Base-by-base conservation (phyloP, 2,329 filamentous ascomycete genomes). In the Colletotrichum lindemuthianum region DNA sequence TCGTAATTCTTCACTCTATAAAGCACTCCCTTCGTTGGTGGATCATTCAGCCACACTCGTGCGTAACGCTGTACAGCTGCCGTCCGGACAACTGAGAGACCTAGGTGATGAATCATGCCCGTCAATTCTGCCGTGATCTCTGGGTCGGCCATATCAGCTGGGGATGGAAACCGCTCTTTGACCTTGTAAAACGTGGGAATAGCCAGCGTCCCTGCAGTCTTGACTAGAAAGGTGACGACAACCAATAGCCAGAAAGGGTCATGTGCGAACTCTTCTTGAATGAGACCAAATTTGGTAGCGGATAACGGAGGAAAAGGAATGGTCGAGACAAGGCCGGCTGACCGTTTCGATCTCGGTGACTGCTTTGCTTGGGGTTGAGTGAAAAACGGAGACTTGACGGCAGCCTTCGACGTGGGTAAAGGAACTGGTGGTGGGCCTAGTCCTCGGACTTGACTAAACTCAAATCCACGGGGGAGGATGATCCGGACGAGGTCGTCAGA, bases 181-280 rank as follows among this genome's bases (percentile, higher is more conserved):
- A 97, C 80, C 12, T 82, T 73, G 73, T 89, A 89, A 68, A 97
- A 90, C 0, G 91, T 83, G 0, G 94, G 94, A 34, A 96, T 89
- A 4, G 93, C 92, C 9, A 87, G 83, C 50, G 82, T 85, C 10
- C 92, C 94, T 3, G 87, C 83, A 0, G 93, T 97, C 64, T 91
- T 89, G 75, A 95, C 95, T 36, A 97, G 87, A 70, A 97, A 94
- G 0, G 92, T 93, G 6, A 93, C 89, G 11, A 91, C 93, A 36
- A 97, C 82, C 2, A 97, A 84, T 2, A 97, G 85, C 68, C 88
- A 89, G 75, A 96, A 97, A 0, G 93, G 91, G 60, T 93, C 85
- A 53, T 86, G 76, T 2, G 88, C 88, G 13, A 97, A 85, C 68
- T 89, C 85, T 74, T 97, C 94, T 74, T 97, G 94, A 41, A 97